phyloP scores from a whole-genome alignment of 495 filamentous ascomycete genomes.

The Immersiella caudata region DNA sequence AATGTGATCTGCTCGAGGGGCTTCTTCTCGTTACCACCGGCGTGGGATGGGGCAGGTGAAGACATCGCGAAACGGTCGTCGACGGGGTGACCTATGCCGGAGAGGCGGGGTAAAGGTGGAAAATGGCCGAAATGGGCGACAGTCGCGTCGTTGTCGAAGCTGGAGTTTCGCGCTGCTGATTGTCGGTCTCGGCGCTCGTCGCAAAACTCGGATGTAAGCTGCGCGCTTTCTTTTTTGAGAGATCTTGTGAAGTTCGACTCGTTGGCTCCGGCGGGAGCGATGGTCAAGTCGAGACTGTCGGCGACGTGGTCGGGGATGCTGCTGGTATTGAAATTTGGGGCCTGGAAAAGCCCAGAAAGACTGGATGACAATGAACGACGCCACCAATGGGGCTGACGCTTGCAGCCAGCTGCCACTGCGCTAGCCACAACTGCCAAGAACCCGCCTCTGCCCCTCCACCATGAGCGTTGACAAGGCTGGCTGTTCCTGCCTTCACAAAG shows the following conservation, averaged over 20 bases:
- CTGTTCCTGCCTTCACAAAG: too few relatives aligned
- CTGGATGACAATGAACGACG: not conserved
- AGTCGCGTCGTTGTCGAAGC: not conserved
- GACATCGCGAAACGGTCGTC: constrained; percentile 50
- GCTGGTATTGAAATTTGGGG: not conserved
- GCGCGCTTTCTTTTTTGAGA: too few relatives aligned
- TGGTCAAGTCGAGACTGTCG: not conserved
- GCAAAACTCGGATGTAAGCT: too few relatives aligned
- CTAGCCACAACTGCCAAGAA: too few relatives aligned
- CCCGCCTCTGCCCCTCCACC: too few relatives aligned
- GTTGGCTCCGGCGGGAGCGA: not conserved
- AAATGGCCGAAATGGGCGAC: not conserved
- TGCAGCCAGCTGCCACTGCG: not conserved
- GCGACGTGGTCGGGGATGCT: not conserved
- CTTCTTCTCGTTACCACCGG: constrained; percentile 50
- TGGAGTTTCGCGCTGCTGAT: not conserved
- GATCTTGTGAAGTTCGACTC: not conserved
- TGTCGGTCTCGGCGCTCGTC: not conserved
- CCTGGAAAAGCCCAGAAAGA: not conserved
- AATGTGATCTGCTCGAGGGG: constrained; percentile 82
- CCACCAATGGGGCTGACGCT: not conserved
- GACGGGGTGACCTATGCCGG: not conserved
- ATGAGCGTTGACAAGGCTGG: too few relatives aligned
- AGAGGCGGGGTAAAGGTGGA: too few relatives aligned
- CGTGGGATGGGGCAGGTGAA: constrained; percentile 60